Evolutionary conservation across 768 basidiomycete species (phyloP), one percentile per base, ranked within the genome.

Genomic region (Phlebiopsis gigantea): DNA sequence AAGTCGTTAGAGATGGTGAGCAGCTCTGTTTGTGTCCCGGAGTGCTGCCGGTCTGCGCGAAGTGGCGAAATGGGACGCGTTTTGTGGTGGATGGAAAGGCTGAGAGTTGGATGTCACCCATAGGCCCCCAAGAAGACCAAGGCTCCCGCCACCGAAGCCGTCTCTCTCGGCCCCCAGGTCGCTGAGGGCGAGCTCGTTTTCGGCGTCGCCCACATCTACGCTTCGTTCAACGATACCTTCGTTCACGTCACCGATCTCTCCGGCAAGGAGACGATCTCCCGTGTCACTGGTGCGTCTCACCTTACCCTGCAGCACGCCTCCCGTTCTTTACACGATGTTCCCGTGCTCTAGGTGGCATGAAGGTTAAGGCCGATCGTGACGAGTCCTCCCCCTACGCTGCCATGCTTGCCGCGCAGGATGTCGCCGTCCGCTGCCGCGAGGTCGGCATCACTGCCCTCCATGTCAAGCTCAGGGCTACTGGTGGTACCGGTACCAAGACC

Each of bases 301-400:
- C 28, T 30, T 51, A 15, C n/a, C 31, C 31, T 14, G 12, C 17
- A 14, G 47, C 17, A 12, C 29, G n/a, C 44, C 55, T 30, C 30
- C 58, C 31, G 3, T 28, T 8, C 24, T 25, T 29, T 4, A 43
- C 42, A 9, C 53, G 52, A 10, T 2, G 25, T 39, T 9, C 34
- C 17, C 34, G 12, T 12, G 17, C 19, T 19, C 25, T 54, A 90
- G 92, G 93, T 73, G 97, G 97, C 59, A 98, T 98, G 97, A 98
- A 98, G 80, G 97, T 99, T 77, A 99, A 98, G 81, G 97, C 96
- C 12, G 97, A 99, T 76, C 90, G 97, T 76, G 97, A 99, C 78
- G 97, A 99, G 78, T 98, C 94, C 42, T 98, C 95, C 22, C 92
- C 91, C 17, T 92, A 97, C 70, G 93, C 94, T 51, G 93, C 95